Evolutionary conservation across 441 rosid genomes (phyloP), one percentile per base, ranked within the genome.

Genomic region (Cnidoscolus chayamansa): DNA sequence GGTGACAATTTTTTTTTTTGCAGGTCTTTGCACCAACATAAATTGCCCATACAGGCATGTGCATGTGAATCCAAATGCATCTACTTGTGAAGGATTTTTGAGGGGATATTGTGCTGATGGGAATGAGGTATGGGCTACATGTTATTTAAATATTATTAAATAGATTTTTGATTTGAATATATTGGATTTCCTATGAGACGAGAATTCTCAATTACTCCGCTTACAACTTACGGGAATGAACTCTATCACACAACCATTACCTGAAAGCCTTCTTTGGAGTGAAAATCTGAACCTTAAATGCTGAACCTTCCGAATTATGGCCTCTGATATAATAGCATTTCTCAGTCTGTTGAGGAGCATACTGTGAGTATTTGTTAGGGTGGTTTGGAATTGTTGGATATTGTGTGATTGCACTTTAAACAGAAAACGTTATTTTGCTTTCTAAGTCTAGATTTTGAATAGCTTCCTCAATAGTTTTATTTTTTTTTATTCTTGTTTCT

Each of bases 81-180:
- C 93, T 68, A 83, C 87, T 61, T 93, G 99, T 58, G 90, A 89
- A 81, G 97, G 90, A 66, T 95, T 93, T 83, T 85, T 95, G 64
- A 86, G 84, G 86, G 99, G 98, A 74, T 95, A 91, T 80, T 95
- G 99, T 79, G 88, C 89, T 65, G 92, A 90, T 30, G 99, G 97
- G 60, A 80, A 93, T 63, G 97, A 91, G 99, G 99, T 95, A 91
- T 69, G 35, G 35, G n/a, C 31, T 12, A 50, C 45, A 40, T 62
- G 20, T 40, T 76, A n/a, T 32, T 57, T 35, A 15, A 13, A 30
- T 13, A 25, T 48, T 17, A 65, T 35, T 60, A 57, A 2, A 30
- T 47, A 16, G 37, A 35, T 13, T 48, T 59, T 50, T 59, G 58
- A 63, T 15, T 1, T 50, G 31, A 40, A 31, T 50, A 37, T 43